Evolutionary conservation across 2,329 filamentous ascomycete genomes (phyloP).

Genomic region (Neonectria neomacrospora): DNA sequence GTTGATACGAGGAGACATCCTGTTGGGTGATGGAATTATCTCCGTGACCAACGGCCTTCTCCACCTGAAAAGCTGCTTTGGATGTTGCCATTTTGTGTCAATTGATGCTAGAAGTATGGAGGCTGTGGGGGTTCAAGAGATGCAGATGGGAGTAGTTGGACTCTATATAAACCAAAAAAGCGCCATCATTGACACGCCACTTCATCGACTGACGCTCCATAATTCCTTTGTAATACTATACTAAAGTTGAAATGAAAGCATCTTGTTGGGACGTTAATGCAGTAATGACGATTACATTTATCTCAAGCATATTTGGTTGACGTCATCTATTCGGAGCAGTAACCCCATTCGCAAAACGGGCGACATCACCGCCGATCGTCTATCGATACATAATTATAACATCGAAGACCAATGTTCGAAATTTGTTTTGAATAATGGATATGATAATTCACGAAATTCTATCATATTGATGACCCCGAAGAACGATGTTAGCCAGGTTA

Average conservation of each 20-base stretch:
- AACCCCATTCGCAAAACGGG: neutral
- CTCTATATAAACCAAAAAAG: neutral
- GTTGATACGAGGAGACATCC: slow-evolving; percentile 71
- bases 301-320: neutral
- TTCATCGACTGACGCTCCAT: neutral
- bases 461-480: too few species aligned
- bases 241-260: neutral
- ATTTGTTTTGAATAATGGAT: too few species aligned
- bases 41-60: slow-evolving; percentile 75
- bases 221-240: neutral
- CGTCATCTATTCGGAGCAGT: neutral
- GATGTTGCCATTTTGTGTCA: slow-evolving; percentile 44
- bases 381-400: neutral
- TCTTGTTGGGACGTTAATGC: neutral
- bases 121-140: too few species aligned
- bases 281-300: neutral
- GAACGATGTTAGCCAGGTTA: too few species aligned
- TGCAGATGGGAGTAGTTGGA: neutral
- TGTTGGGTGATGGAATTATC: slow-evolving; percentile 73
- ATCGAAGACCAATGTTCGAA: too few species aligned
- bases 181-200: neutral
- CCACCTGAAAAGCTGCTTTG: slow-evolving; percentile 74
- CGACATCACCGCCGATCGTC: neutral
- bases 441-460: too few species aligned
- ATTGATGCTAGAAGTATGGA: neutral